phyloP scores from a whole-genome alignment of 768 basidiomycete genomes.

The Boletus pseudopeckii region DNA sequence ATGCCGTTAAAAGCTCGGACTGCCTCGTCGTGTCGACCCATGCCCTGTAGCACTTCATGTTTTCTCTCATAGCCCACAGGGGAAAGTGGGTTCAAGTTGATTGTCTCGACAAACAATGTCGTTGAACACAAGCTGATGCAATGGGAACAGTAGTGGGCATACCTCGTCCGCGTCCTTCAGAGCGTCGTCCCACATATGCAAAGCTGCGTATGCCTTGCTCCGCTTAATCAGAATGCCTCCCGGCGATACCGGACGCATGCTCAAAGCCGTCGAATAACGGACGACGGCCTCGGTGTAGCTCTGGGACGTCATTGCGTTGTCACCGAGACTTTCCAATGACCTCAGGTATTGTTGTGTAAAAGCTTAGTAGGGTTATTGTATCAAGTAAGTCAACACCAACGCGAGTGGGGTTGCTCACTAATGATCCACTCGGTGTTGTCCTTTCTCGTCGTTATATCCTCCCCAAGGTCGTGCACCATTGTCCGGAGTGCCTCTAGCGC shows the following conservation, averaged over 20 bases:
- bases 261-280: not conserved
- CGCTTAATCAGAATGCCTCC: constrained; percentile 4
- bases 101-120: not conserved
- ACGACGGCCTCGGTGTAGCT: constrained; percentile 2
- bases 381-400: not conserved
- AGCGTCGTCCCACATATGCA: not conserved
- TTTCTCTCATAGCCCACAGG: constrained; percentile 2
- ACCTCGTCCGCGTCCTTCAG: constrained; percentile 6
- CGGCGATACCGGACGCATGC: not conserved
- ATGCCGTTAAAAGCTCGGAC: not conserved
- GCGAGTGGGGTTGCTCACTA: not conserved
- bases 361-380: not conserved
- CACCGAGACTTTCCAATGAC: constrained; percentile 1
- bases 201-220: not conserved
- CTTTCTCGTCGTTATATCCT: not conserved
- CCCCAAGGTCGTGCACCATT: not conserved
- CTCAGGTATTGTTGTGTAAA: not conserved
- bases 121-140: not conserved
- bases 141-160: not conserved
- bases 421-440: constrained; percentile 3
- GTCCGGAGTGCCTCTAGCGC: not conserved
- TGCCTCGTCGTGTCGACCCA: constrained; percentile 9
- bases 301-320: not conserved
- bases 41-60: constrained; percentile 3
- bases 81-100: not conserved